A percentile compares a stretch with the other conserved stretches of the same genome.
Evolutionary conservation across 495 filamentous ascomycete species (phyloP).

Genomic region (Hypomontagnella submonticulosa): DNA sequence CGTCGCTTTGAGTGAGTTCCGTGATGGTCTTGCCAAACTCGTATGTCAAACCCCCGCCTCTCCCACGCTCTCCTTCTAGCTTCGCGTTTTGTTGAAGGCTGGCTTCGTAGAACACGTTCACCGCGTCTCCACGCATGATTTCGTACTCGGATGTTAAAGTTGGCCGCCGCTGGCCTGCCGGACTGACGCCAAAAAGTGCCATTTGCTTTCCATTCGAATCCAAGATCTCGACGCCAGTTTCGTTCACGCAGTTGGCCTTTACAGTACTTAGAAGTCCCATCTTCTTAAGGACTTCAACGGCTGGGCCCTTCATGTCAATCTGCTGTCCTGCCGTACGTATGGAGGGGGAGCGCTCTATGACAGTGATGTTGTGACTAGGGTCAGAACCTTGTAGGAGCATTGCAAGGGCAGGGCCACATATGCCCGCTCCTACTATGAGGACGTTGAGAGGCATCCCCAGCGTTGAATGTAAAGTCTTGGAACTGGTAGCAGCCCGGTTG

Average conservation of each 20-base stretch:
- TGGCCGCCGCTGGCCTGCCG: conserved; percentile 51
- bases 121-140: conserved; percentile 63
- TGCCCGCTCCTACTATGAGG: conserved; percentile 87
- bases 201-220: conserved; percentile 47
- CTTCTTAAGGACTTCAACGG: conserved; percentile 58
- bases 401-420: conserved; percentile 87
- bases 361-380: conserved; percentile 57
- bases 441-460: conserved; percentile 63
- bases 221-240: conserved; percentile 56
- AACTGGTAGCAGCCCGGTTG: not conserved
- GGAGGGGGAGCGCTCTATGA: conserved; percentile 59
- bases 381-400: conserved; percentile 46
- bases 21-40: conserved; percentile 28
- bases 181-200: conserved; percentile 51
- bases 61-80: conserved; percentile 1
- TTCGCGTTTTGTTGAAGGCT: conserved; percentile 55
- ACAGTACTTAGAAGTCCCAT: conserved; percentile 60
- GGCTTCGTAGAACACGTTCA: conserved; percentile 55
- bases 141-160: conserved; percentile 62
- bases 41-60: conserved; percentile 18
- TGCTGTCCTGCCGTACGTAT: conserved; percentile 59
- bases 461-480: conserved; percentile 14
- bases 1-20: conserved; percentile 20
- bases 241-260: conserved; percentile 49
- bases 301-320: conserved; percentile 60